A percentile compares a stretch with the other conserved stretches of the same genome.
phyloP scores from a whole-genome alignment of 164 flowering plant species.

The Magnolia kwangsiensis region DNA sequence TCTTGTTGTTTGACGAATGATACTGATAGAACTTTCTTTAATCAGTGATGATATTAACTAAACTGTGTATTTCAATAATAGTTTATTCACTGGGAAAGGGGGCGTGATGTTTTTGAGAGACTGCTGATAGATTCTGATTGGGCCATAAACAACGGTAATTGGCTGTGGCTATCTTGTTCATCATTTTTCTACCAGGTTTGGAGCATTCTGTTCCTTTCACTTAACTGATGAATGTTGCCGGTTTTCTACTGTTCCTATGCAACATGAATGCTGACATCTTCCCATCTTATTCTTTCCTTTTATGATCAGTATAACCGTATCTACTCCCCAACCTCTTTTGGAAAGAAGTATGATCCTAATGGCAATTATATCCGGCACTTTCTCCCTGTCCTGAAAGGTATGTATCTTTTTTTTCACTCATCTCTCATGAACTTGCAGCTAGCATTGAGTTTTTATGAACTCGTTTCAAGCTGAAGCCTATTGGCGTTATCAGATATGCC shows the following conservation, averaged over 20 bases:
- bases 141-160: constrained; percentile 94
- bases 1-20: neutral
- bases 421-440: neutral
- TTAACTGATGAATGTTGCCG: neutral
- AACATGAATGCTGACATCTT: neutral
- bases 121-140: constrained; percentile 93
- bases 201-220: neutral
- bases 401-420: neutral
- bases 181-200: constrained; percentile 93
- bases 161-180: constrained; percentile 97
- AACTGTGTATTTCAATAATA: constrained; percentile 18
- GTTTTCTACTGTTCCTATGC: neutral
- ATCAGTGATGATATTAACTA: neutral
- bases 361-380: constrained; percentile 77
- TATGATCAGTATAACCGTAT: constrained; percentile 72
- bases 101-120: constrained; percentile 91
- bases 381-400: constrained; percentile 81
- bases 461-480: constrained; percentile 2
- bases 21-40: neutral
- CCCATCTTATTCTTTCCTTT: neutral
- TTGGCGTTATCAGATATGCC: constrained; percentile 68
- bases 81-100: constrained; percentile 97
- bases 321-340: constrained; percentile 86
- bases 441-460: neutral
- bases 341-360: constrained; percentile 89